A percentile compares a stretch with the other conserved stretches of the same genome.
Evolutionary conservation across 2,329 filamentous ascomycete species (phyloP).

Genomic region (Apiospora arundinis): DNA sequence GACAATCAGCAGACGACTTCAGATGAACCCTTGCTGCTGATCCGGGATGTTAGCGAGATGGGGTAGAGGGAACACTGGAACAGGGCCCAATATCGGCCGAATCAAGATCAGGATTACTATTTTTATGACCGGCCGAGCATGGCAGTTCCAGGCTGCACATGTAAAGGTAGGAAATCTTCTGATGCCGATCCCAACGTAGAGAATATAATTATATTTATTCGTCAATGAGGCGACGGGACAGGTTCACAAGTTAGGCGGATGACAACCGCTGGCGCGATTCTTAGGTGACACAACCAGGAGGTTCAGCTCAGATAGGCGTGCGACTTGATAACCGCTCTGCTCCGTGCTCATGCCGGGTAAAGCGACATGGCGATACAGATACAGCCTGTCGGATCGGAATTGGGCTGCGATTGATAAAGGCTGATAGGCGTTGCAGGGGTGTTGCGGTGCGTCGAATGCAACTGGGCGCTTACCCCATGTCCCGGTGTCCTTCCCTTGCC

Average conservation of each 20-base stretch:
- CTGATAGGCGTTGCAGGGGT: constrained; percentile 4
- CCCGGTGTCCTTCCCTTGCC: background rate
- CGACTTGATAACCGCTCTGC: background rate
- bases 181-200: background rate
- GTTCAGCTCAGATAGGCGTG: background rate
- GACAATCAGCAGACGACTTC: constrained; percentile 5
- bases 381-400: background rate
- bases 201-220: too few relatives aligned
- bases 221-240: background rate
- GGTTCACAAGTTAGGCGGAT: too few relatives aligned
- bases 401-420: constrained; percentile 9
- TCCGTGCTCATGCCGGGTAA: background rate
- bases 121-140: background rate
- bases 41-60: background rate
- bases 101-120: background rate
- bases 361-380: background rate
- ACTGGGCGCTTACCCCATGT: constrained; percentile 6
- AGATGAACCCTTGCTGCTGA: constrained; percentile 14
- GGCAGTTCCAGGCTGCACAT: background rate
- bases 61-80: background rate
- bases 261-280: background rate
- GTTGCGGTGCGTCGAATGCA: background rate
- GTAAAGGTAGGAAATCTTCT: background rate
- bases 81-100: background rate
- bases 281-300: background rate